Evolutionary conservation across 257 asterid species (phyloP).

Genomic region (Ajuga chamaepitys): DNA sequence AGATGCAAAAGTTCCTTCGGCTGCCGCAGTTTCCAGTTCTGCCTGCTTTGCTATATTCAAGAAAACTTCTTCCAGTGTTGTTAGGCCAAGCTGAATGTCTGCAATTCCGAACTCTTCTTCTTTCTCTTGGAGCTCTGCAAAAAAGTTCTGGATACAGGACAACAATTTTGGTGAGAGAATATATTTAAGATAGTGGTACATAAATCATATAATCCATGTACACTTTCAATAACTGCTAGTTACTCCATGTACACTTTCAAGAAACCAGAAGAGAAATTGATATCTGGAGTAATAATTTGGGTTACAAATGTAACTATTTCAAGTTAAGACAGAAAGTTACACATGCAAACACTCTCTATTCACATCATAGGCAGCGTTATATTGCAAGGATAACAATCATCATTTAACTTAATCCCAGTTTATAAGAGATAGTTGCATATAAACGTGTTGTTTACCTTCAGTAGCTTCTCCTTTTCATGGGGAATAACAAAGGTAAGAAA

Average conservation of each 20-base stretch:
- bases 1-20: conserved; percentile 55
- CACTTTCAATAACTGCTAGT: neutral
- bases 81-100: conserved; percentile 82
- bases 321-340: too few relatives aligned
- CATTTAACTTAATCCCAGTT: neutral
- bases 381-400: too few relatives aligned
- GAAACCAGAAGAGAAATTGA: too few relatives aligned
- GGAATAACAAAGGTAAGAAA: conserved; percentile 84
- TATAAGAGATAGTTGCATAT: neutral
- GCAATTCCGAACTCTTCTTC: conserved; percentile 56
- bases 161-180: neutral
- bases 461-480: conserved; percentile 74
- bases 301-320: too few relatives aligned
- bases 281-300: too few relatives aligned
- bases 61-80: conserved; percentile 88
- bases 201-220: neutral
- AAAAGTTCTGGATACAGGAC: conserved; percentile 53
- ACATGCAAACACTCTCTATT: too few relatives aligned
- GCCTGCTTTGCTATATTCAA: conserved; percentile 71
- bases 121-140: conserved; percentile 61
- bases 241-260: too few relatives aligned
- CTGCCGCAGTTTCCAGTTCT: conserved; percentile 70
- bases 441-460: conserved; percentile 44
- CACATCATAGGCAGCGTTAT: too few relatives aligned
- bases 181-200: too few relatives aligned